These are phyloP conservation scores for Plantago elongata DNA, from an alignment of 257 asterid genomes.

Conservation along the genomic window DNA sequence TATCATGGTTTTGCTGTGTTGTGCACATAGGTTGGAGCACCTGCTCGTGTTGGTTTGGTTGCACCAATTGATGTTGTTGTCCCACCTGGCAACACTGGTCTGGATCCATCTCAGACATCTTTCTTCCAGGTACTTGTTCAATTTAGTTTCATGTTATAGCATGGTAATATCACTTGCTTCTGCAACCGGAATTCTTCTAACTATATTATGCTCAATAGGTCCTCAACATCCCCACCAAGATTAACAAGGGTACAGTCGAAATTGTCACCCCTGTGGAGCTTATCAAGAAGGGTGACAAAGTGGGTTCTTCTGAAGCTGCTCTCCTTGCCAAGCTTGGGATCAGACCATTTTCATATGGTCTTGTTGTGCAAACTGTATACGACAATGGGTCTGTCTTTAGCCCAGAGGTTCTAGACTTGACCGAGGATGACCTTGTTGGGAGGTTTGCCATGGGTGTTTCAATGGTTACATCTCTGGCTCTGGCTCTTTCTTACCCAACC, in stretches of 20 bases:
- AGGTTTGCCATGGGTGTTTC: constrained; percentile 81
- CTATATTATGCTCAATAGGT: constrained; percentile 34
- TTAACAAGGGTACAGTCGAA: constrained; percentile 98
- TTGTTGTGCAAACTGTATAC: constrained; percentile 55
- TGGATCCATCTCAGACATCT: constrained; percentile 92
- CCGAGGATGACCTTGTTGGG: constrained; percentile 75
- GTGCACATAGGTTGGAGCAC: constrained; percentile 81
- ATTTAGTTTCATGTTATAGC: not conserved
- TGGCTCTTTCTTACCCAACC: constrained; percentile 80
- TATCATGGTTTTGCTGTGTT: not conserved
- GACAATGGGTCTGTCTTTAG: constrained; percentile 88
- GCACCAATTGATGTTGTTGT: constrained; percentile 96
- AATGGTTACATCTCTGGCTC: constrained; percentile 59
- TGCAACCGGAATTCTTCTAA: not conserved
- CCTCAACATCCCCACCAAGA: constrained; percentile 92
- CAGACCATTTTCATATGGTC: constrained; percentile 91
- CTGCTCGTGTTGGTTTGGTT: constrained; percentile 94
- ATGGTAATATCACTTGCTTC: not conserved
- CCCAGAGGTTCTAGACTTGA: constrained; percentile 75
- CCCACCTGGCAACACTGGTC: constrained; percentile 96
- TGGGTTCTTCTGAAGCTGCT: constrained; percentile 97
- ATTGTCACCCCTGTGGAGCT: constrained; percentile 96
- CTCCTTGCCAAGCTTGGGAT: constrained; percentile 86
- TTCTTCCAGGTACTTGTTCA: constrained; percentile 69
- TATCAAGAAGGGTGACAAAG: constrained; percentile 95